phyloP scores from a whole-genome alignment of 768 basidiomycete genomes.

The Lactifluus pinguis region DNA sequence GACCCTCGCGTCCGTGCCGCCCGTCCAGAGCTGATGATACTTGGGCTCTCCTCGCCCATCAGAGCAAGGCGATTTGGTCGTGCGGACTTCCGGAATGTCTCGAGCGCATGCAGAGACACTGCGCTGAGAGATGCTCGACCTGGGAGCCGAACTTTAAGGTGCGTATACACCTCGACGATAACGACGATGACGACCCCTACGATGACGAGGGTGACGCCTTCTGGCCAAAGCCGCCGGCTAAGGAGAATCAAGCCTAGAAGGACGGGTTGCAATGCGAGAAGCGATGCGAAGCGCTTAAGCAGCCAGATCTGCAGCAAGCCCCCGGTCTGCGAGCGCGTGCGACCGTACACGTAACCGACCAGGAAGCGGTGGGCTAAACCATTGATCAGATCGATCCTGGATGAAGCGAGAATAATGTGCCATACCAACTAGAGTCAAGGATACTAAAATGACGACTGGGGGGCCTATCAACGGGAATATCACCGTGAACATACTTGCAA shows the following conservation, averaged over 20 bases:
- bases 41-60: constrained; percentile 43
- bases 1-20: constrained; percentile 46
- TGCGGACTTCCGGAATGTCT: constrained; percentile 42
- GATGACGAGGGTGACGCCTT: constrained; percentile 56
- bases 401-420: constrained; percentile 2
- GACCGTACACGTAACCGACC: constrained; percentile 67
- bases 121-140: constrained; percentile 42
- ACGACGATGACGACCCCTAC: constrained; percentile 44
- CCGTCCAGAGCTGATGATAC: constrained; percentile 34
- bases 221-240: constrained; percentile 57
- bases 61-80: constrained; percentile 28
- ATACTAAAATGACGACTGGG: constrained; percentile 54
- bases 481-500: constrained; percentile 63
- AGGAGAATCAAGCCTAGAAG: constrained; percentile 67
- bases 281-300: constrained; percentile 60
- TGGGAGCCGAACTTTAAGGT: constrained; percentile 40
- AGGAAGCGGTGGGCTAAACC: constrained; percentile 67
- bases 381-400: neutral
- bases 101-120: constrained; percentile 49
- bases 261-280: constrained; percentile 63
- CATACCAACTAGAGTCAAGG: constrained; percentile 59
- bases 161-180: constrained; percentile 53
- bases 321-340: constrained; percentile 66
- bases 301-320: constrained; percentile 71
- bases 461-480: constrained; percentile 73